Percentiles rank a stretch among this genome's conserved stretches.
These are phyloP conservation scores for Gymnopilus junonius DNA, from an alignment of 768 basidiomycete genomes.

Conservation along the genomic window DNA sequence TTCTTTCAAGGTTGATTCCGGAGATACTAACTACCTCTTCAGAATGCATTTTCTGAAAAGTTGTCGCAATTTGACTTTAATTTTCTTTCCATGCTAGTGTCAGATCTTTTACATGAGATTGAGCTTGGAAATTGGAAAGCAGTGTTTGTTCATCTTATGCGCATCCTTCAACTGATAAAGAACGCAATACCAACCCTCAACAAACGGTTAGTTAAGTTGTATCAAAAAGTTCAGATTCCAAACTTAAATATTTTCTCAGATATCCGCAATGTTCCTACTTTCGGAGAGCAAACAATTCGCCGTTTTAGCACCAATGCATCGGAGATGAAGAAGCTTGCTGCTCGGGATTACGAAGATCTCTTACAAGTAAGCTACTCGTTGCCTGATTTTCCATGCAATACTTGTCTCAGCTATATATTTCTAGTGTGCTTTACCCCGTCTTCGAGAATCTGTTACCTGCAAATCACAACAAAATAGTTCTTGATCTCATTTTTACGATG, in stretches of 20 bases:
- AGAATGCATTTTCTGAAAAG: not conserved
- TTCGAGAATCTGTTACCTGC: constrained; percentile 35
- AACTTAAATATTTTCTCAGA: constrained; percentile 8
- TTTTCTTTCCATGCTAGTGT: not conserved
- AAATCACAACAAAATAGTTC: constrained; percentile 16
- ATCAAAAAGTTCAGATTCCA: too few species aligned
- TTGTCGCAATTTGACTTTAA: not conserved
- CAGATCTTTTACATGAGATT: not conserved
- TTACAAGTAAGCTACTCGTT: constrained; percentile 30
- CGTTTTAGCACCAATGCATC: constrained; percentile 29
- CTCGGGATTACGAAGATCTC: constrained; percentile 37
- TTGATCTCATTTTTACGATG: constrained; percentile 12
- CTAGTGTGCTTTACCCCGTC: constrained; percentile 38
- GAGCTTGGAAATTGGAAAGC: not conserved
- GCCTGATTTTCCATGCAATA: not conserved
- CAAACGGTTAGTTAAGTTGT: not conserved
- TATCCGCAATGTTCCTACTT: constrained; percentile 17
- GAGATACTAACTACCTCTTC: not conserved
- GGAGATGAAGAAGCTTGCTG: too few species aligned
- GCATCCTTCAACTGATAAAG: not conserved
- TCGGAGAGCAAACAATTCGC: constrained; percentile 26
- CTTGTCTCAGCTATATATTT: too few species aligned
- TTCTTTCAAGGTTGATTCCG: not conserved
- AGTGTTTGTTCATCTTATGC: not conserved
- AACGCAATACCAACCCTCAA: not conserved